Evolutionary conservation across 2,329 filamentous ascomycete genomes (phyloP), one percentile per base, ranked within the genome.

Genomic region (Diaporthe vexans): DNA sequence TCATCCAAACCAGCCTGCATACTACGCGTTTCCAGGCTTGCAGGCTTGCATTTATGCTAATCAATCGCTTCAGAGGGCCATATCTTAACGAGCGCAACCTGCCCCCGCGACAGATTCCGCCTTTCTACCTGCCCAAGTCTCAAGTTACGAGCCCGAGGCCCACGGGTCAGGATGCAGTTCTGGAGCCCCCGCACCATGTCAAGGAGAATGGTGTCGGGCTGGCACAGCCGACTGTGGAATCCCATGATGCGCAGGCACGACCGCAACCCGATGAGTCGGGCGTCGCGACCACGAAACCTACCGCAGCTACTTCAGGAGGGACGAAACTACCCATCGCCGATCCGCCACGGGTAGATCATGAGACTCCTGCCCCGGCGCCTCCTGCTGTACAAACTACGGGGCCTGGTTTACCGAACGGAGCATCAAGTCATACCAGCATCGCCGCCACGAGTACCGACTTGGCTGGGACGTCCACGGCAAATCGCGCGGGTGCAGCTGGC

Each of bases 11-110:
- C 24, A 76, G 76, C 78, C 77, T 69, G 15, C 71, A 73, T 67
- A 71, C 46, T 57, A 74, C 77, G 77, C 71, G 73, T 79, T 78
- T 75, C 73, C 48, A 58, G 72, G 72, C 76, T 70, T 70, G 67
- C 74, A 70, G 75, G 70, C 71, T 57, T 70, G 57, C 59, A 65
- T 63, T 61, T 73, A 40, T 75, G 71, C 78, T 80, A 77, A 81
- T 75, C 72, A 74, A 54, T 72, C 72, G 71, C 77, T 70, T 52
- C 56, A 73, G 72, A 70, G 68, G 74, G 21, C 74, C 74, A 11
- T 74, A 63, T 37, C 70, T 77, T 37, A 74, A 77, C 59, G 76
- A 77, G 72, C 70, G 69, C 69, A 73, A 74, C 72, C 67, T 77
- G 57, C 76, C 76, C 9, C 21, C 57, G 58, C 76, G 76, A 43